Evolutionary conservation across 1,284 basidiomycete genomes (phyloP), one percentile per base, ranked within the genome.

Genomic region (Tylopilus orsonianus): DNA sequence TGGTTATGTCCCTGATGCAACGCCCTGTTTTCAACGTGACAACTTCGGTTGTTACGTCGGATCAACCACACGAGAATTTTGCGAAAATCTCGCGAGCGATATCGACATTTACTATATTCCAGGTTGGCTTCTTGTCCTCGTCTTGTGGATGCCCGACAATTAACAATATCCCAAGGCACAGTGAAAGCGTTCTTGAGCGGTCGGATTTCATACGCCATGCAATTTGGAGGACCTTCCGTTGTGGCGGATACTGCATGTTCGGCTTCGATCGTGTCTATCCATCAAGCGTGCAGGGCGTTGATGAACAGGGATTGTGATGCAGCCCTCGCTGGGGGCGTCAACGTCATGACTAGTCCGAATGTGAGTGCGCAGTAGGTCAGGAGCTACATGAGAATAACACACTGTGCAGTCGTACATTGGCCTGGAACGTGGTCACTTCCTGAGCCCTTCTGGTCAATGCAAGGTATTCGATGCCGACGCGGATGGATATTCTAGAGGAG

Each of bases 181-280:
- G 59, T 88, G 30, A 75, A 71, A 32, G 77, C 85, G 5, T 89
- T 88, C 60, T 66, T 87, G 29, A 83, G 82, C 49, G 86, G 86
- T 20, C 80, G 83, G 24, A 72, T 88, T 44, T 84, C 86, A 0
- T 83, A 85, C 55, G 80, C 77, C 3, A 79, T 87, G 71, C 72
- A 79, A 50, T 71, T 86, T 44, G 72, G 81, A 30, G 86, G 86
- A 0, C 85, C 86, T 5, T 87, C 85, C 0, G 66, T 85, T 13
- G 82, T 85, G 0, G 63, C 86, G 33, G 83, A 89, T 54, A 88
- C 86, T 0, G 83, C 85, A 1, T 88, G 86, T 60, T 87, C 85
- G 6, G 83, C 83, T 7, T 85, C 84, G 5, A 68, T 75, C 27
- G 78, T 84, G 12, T 83, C 85, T 2, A 68, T 88, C 13, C 77